These are phyloP conservation scores for Omphalea diandra DNA, from an alignment of 441 rosid genomes.

Conservation along the genomic window DNA sequence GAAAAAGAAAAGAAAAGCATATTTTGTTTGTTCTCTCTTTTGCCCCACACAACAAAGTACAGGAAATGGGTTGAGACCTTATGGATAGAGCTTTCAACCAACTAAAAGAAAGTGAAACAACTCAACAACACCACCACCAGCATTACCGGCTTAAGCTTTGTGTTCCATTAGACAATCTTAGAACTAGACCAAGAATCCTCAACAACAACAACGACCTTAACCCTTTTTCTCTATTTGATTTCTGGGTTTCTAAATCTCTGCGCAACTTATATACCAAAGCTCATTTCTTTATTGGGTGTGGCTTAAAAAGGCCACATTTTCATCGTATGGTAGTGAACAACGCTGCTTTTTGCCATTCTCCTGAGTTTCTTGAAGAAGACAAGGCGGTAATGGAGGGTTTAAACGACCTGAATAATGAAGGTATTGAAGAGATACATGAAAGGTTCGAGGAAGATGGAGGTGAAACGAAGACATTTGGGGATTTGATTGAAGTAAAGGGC, in stretches of 20 bases:
- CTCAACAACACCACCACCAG: conserved; percentile 21
- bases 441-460: conserved; percentile 27
- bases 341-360: conserved; percentile 42
- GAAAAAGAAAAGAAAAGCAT: neutral
- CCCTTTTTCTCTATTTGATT: conserved; percentile 29
- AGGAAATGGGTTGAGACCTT: conserved; percentile 36
- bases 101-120: conserved; percentile 39
- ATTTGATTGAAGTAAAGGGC: conserved; percentile 44
- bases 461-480: conserved; percentile 39
- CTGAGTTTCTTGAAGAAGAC: conserved; percentile 35
- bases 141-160: conserved; percentile 39
- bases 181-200: no score
- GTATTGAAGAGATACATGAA: conserved; percentile 32
- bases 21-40: conserved; percentile 7
- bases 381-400: conserved; percentile 44
- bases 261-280: conserved; percentile 34
- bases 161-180: conserved; percentile 33
- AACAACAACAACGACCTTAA: conserved; percentile 12
- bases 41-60: conserved; percentile 26
- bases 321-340: conserved; percentile 51
- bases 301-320: conserved; percentile 31
- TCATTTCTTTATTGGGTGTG: conserved; percentile 33
- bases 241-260: conserved; percentile 47
- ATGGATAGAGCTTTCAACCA: conserved; percentile 45
- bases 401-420: conserved; percentile 30